A percentile compares a stretch with the other conserved stretches of the same genome.
phyloP scores from a whole-genome alignment of 2,329 filamentous ascomycete species.

The Chrysoporthe cubensis region DNA sequence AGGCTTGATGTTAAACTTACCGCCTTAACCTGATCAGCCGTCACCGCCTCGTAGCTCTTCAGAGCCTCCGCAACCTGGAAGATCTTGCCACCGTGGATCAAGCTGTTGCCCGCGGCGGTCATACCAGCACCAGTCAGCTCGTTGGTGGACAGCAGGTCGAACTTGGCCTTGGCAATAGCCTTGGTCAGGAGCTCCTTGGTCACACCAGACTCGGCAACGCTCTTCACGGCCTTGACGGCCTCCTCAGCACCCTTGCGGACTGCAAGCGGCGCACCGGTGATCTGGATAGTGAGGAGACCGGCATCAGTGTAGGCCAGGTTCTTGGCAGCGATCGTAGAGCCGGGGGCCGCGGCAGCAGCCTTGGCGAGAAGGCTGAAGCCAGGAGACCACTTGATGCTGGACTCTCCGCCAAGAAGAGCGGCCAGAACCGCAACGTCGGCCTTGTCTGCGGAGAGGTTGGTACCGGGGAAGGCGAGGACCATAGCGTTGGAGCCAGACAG shows the following conservation, averaged over 20 bases:
- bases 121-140: constrained; percentile 79
- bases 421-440: constrained; percentile 87
- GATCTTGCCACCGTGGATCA: constrained; percentile 79
- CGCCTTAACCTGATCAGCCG: constrained; percentile 80
- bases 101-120: constrained; percentile 80
- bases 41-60: constrained; percentile 79
- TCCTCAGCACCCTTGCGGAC: constrained; percentile 76
- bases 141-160: constrained; percentile 80
- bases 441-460: constrained; percentile 80
- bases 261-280: constrained; percentile 74
- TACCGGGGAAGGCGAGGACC: constrained; percentile 91
- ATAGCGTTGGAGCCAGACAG: constrained; percentile 75
- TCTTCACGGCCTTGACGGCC: constrained; percentile 81
- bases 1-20: constrained; percentile 56
- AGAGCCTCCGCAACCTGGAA: constrained; percentile 82
- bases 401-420: constrained; percentile 86
- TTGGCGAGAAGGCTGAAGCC: constrained; percentile 92
- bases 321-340: constrained; percentile 71
- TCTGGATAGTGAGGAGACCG: constrained; percentile 82
- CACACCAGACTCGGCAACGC: constrained; percentile 74
- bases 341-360: constrained; percentile 68
- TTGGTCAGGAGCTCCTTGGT: constrained; percentile 87
- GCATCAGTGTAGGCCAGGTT: constrained; percentile 92
- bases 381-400: constrained; percentile 91
- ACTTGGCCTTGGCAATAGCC: constrained; percentile 91